Evolutionary conservation across 441 rosid species (phyloP).

Genomic region (Adansonia rubrostipa): DNA sequence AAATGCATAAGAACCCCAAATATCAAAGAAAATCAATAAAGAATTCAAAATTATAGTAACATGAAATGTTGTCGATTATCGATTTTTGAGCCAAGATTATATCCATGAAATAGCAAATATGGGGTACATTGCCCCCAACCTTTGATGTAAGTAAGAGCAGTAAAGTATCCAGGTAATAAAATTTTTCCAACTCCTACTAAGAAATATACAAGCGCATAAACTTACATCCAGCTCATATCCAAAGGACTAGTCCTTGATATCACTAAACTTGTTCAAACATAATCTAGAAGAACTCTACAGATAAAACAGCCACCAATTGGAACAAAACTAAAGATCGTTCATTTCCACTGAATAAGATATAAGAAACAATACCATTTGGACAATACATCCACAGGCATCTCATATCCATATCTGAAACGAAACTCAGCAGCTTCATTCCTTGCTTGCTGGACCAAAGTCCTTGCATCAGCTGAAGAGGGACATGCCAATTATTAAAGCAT

Average conservation of each 20-base stretch:
- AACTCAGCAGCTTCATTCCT: conserved; percentile 99
- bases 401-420: conserved; percentile 90
- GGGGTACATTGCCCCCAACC: neutral
- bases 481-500: conserved; percentile 26
- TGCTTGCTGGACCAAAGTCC: conserved; percentile 97
- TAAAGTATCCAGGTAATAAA: neutral
- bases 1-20: conserved; percentile 3
- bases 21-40: neutral
- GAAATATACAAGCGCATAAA: neutral
- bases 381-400: conserved; percentile 93
- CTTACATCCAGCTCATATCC: conserved; percentile 5
- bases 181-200: neutral
- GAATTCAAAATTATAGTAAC: conserved; percentile 3
- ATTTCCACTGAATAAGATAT: neutral
- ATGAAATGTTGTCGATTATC: neutral
- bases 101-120: neutral
- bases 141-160: neutral
- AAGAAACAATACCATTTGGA: conserved; percentile 54
- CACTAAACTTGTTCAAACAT: conserved; percentile 18
- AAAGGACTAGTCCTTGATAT: neutral
- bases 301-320: neutral
- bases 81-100: conserved; percentile 7
- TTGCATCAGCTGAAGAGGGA: conserved; percentile 83
- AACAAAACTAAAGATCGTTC: neutral
- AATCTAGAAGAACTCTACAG: conserved; percentile 1